These are phyloP conservation scores for Coleophoma crateriformis DNA, from an alignment of 2,329 filamentous ascomycete genomes.

Conservation along the genomic window DNA sequence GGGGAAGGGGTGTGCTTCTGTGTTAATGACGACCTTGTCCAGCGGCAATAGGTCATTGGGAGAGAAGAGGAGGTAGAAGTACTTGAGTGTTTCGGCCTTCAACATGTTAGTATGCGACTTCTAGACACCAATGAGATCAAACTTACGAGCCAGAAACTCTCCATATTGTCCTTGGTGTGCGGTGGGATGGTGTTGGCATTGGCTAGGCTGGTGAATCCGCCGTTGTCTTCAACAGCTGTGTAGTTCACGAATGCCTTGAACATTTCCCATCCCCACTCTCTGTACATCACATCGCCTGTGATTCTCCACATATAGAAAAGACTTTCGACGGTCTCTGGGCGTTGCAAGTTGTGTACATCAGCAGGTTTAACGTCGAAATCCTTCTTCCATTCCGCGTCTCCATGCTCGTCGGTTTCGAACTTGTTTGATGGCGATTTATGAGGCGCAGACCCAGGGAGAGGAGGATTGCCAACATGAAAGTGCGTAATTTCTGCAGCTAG, in stretches of 20 bases:
- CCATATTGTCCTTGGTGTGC: conserved; percentile 80
- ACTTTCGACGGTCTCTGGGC: conserved; percentile 94
- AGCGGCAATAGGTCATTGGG: conserved; percentile 76
- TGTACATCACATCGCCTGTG: conserved; percentile 81
- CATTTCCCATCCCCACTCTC: conserved; percentile 98
- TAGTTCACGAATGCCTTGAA: conserved; percentile 87
- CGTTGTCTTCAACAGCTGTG: conserved; percentile 70
- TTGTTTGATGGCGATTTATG: conserved; percentile 40
- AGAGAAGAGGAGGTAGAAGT: conserved; percentile 93
- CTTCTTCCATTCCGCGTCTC: conserved; percentile 57
- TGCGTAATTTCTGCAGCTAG: conserved; percentile 94
- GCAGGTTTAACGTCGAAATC: conserved; percentile 76
- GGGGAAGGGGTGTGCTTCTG: conserved; percentile 88
- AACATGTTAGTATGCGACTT: background rate
- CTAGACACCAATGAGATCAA: background rate
- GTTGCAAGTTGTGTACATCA: conserved; percentile 90
- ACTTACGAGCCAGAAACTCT: conserved; percentile 94
- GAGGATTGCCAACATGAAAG: conserved; percentile 71
- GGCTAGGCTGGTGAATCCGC: conserved; percentile 76
- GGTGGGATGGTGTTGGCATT: conserved; percentile 72
- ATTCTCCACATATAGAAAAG: conserved; percentile 99
- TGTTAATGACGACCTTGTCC: conserved; percentile 88
- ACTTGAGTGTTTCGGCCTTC: conserved; percentile 93
- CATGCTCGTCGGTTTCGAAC: conserved; percentile 44
- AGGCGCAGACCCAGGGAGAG: conserved; percentile 52